Evolutionary conservation across 2,329 filamentous ascomycete genomes (phyloP), one percentile per base, ranked within the genome.

Genomic region (Alternaria gansuensis): DNA sequence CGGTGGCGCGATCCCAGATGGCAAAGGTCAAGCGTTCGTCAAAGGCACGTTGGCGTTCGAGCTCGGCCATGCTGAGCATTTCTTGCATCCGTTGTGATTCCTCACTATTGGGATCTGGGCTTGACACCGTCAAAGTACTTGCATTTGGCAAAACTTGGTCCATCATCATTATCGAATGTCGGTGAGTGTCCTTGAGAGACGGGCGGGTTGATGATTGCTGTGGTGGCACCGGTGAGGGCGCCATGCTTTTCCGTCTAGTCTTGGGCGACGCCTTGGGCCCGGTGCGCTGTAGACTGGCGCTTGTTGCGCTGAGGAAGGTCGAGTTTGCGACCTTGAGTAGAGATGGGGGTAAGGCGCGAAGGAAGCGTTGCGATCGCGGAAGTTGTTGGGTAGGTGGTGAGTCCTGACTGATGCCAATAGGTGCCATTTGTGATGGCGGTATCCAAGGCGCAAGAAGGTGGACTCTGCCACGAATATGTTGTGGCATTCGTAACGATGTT

Each of bases 381-480:
- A 99, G 89, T 5, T 93, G 91, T 65, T 92, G 93, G 0, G 89
- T 89, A 0, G 93, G 93, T 0, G 91, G 90, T 3, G 90, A 84
- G 14, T 88, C 88, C 69, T 92, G 88, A 14, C 86, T 86, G 56
- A 91, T 88, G 2, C 86, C 84, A 36, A 79, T 77, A 4, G 77
- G 76, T 29, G 75, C 73, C 78, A 72, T 81, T 68, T 75, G 81
- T 50, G 68, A 98, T 0, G 95, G 95, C 1, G 95, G 95, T 45
- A 99, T 98, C 95, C 93, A 97, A 0, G 95, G 95, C 0, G 95
- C 94, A 8, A 99, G 84, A 2, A 99, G 86, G 77, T 99, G 95
- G 54, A 99, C 95, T 52, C 92, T 90, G 21, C 95, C 95, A 5
- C 93, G 90, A 61, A 99, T 96, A 72, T 97, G 92, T 70, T 97